Percentiles rank a stretch among this genome's conserved stretches.
Conservation (phyloP, 1,284 basidiomycete genomes). For the Ceratobasidium sp. region DNA sequence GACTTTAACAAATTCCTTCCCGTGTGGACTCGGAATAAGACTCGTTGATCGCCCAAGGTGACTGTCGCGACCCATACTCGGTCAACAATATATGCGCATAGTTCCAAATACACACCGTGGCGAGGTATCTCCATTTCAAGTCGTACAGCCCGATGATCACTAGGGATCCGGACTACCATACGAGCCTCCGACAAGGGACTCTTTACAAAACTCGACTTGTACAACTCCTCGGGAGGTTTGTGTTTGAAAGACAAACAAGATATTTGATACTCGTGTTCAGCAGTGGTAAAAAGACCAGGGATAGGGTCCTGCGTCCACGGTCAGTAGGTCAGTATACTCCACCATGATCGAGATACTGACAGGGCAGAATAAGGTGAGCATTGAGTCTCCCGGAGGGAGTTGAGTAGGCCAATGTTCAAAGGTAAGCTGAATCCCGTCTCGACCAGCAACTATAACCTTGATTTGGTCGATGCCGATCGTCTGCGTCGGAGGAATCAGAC, state of each 20-base stretch:
- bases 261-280: conserved; percentile 69
- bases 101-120: conserved; percentile 61
- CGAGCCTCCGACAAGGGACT: conserved; percentile 13
- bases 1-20: conserved; percentile 69
- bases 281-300: conserved; percentile 69
- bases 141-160: conserved; percentile 68
- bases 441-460: conserved; percentile 54
- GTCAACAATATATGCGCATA: conserved; percentile 5
- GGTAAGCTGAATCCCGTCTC: conserved; percentile 18
- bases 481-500: conserved; percentile 47
- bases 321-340: background rate
- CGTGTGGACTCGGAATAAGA: conserved; percentile 67
- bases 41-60: conserved; percentile 67
- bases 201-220: background rate
- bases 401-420: conserved; percentile 16
- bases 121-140: conserved; percentile 69
- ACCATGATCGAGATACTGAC: conserved; percentile 59
- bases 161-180: conserved; percentile 63
- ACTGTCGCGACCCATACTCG: conserved; percentile 26
- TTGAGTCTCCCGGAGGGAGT: conserved; percentile 64
- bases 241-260: conserved; percentile 67
- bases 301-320: conserved; percentile 65
- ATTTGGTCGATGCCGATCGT: conserved; percentile 51
- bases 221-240: background rate
- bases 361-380: conserved; percentile 70